A percentile compares a stretch with the other conserved stretches of the same genome.
These are phyloP conservation scores for Aeminium ludgeri DNA, from an alignment of 495 filamentous ascomycete species.

Conservation along the genomic window DNA sequence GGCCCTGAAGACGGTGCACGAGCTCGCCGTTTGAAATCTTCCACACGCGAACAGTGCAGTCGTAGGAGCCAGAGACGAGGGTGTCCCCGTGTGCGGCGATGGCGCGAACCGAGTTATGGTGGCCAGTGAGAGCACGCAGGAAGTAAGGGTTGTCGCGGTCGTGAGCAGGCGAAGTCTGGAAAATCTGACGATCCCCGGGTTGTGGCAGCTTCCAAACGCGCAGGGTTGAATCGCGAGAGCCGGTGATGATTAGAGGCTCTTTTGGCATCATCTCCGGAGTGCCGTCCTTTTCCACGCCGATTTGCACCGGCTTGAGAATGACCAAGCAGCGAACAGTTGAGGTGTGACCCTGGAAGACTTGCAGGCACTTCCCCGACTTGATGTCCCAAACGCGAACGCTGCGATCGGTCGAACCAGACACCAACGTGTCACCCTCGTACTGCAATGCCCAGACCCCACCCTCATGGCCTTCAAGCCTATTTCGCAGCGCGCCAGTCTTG, in stretches of 20 bases:
- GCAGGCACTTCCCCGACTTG: conserved; percentile 71
- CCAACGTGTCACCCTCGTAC: conserved; percentile 84
- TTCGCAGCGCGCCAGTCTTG: conserved; percentile 72
- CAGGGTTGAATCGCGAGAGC: conserved; percentile 85
- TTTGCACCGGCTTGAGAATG: conserved; percentile 73
- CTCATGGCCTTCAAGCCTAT: conserved; percentile 78
- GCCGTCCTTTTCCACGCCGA: conserved; percentile 57
- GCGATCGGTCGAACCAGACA: conserved; percentile 91
- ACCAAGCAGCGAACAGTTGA: conserved; percentile 93
- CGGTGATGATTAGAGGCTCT: conserved; percentile 88
- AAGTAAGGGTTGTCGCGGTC: conserved; percentile 89
- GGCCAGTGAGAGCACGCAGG: conserved; percentile 69
- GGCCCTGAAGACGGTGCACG: conserved; percentile 73
- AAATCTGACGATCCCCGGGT: conserved; percentile 52
- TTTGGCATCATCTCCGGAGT: conserved; percentile 73
- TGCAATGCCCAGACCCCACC: conserved; percentile 97
- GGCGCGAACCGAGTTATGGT: conserved; percentile 89
- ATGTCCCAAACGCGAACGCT: conserved; percentile 98
- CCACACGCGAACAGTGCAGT: conserved; percentile 92
- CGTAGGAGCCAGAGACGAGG: conserved; percentile 96
- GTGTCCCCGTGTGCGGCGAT: conserved; percentile 94
- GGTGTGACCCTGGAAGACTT: conserved; percentile 93
- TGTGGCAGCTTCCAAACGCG: conserved; percentile 94
- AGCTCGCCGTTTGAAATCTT: conserved; percentile 88
- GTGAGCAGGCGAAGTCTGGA: conserved; percentile 56